Percentiles rank a stretch among this genome's conserved stretches.
phyloP scores from a whole-genome alignment of 2,329 filamentous ascomycete genomes.

The Blumeriella jaapii region DNA sequence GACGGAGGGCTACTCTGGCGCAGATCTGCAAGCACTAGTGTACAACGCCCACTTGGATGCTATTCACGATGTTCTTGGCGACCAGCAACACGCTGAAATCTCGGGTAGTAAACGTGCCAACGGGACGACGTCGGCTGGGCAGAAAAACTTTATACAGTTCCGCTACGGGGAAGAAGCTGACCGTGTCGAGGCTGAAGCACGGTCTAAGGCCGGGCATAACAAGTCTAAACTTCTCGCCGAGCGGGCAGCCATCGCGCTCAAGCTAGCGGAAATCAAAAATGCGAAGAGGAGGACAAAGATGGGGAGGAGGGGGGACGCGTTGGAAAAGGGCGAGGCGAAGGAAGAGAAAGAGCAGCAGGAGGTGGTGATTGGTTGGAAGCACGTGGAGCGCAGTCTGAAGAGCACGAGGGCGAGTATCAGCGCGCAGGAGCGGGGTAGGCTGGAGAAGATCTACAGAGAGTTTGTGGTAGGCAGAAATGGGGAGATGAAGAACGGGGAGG shows the following conservation, averaged over 20 bases:
- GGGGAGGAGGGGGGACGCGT: constrained; percentile 16
- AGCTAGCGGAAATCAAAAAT: constrained; percentile 67
- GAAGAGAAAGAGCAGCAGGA: constrained; percentile 44
- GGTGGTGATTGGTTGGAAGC: constrained; percentile 73
- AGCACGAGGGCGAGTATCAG: constrained; percentile 77
- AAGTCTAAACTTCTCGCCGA: constrained; percentile 53
- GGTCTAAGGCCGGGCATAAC: constrained; percentile 34
- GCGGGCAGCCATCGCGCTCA: constrained; percentile 66
- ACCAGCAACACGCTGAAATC: constrained; percentile 35
- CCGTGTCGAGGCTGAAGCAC: constrained; percentile 30
- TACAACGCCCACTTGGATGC: constrained; percentile 96
- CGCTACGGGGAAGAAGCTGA: constrained; percentile 57
- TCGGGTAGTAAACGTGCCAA: constrained; percentile 24
- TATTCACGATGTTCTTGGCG: constrained; percentile 81
- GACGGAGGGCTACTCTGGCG: constrained; percentile 87
- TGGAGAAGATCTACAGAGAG: constrained; percentile 78
- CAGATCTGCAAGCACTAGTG: constrained; percentile 86
- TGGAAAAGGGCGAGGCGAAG: constrained; percentile 11
- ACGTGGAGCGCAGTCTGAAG: constrained; percentile 66
- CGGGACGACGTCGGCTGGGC: constrained; percentile 20
- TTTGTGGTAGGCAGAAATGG: constrained; percentile 89
- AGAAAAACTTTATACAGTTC: constrained; percentile 66
- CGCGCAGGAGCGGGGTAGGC: constrained; percentile 58
- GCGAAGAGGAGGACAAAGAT: constrained; percentile 38
- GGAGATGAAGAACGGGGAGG: constrained; percentile 90